Percentiles rank a stretch among this genome's conserved stretches.
Evolutionary conservation across 164 flowering plant genomes (phyloP).

Genomic region (Aristolochia californica): DNA sequence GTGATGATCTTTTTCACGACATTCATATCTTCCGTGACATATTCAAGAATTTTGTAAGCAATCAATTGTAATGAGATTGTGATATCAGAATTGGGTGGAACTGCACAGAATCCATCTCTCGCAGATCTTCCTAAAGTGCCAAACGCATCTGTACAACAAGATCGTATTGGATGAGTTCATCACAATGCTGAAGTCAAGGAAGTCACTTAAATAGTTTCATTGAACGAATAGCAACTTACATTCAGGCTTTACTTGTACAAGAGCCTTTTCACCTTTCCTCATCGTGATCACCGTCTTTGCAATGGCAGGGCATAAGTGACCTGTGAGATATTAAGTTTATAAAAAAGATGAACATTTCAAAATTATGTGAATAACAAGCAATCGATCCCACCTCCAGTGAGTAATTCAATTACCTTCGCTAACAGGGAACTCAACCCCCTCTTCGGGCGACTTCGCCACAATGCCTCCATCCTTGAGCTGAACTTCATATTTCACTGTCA

Average conservation of each 20-base stretch:
- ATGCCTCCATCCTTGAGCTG: conserved; percentile 20
- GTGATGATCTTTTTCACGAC: conserved; percentile 23
- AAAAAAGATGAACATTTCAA: background rate
- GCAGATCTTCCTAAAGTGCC: conserved; percentile 21
- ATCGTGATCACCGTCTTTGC: conserved; percentile 25
- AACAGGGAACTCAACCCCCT: conserved; percentile 22
- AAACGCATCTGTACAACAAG: conserved; percentile 21
- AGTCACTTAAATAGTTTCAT: background rate
- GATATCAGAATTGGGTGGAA: conserved; percentile 23
- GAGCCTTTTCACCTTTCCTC: conserved; percentile 28
- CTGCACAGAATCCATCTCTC: conserved; percentile 16
- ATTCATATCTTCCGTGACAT: conserved; percentile 23
- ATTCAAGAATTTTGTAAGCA: conserved; percentile 23
- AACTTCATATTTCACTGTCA: conserved; percentile 21
- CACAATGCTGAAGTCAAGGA: background rate
- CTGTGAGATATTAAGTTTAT: conserved; percentile 7
- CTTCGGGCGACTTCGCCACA: conserved; percentile 16
- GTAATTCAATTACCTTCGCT: conserved; percentile 5
- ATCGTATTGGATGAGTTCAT: background rate
- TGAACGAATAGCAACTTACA: conserved; percentile 11
- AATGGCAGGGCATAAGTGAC: conserved; percentile 28
- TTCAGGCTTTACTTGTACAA: conserved; percentile 19
- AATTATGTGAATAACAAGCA: too few relatives aligned
- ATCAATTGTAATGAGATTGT: conserved; percentile 19
- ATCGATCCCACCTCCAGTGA: background rate